phyloP scores from a whole-genome alignment of 805 yeast species.

The Wickerhamomyces tratensis region DNA sequence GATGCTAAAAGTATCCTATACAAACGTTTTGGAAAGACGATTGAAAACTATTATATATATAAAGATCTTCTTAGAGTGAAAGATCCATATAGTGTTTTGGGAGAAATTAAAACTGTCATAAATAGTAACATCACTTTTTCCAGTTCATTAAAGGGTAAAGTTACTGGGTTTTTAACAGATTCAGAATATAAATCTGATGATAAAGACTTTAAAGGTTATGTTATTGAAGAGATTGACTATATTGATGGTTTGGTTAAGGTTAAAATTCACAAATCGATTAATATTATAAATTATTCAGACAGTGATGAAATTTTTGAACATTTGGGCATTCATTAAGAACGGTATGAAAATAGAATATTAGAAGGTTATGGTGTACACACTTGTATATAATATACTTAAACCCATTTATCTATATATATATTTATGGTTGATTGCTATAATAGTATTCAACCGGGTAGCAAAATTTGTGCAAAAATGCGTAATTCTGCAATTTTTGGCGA shows the following conservation, averaged over 20 bases:
- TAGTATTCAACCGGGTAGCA: too few relatives aligned
- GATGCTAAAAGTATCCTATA: background rate
- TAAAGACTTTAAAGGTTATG: background rate
- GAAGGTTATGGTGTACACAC: too few relatives aligned
- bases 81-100: background rate
- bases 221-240: background rate
- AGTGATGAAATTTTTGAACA: too few relatives aligned
- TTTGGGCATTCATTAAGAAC: too few relatives aligned
- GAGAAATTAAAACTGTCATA: background rate
- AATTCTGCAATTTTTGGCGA: too few relatives aligned
- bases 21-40: background rate
- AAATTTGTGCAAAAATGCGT: too few relatives aligned
- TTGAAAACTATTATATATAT: too few relatives aligned
- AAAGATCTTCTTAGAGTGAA: too few relatives aligned
- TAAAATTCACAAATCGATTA: slow-evolving; percentile 46
- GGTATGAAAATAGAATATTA: too few relatives aligned
- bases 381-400: too few relatives aligned
- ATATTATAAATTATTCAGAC: slow-evolving; percentile 12
- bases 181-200: background rate
- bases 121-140: background rate
- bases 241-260: background rate
- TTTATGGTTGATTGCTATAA: too few relatives aligned
- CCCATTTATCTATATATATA: too few relatives aligned
- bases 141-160: background rate
- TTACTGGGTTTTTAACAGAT: background rate